Percentiles rank a stretch among this genome's conserved stretches.
These are phyloP conservation scores for Phialophora expanda DNA, from an alignment of 2,329 filamentous ascomycete species.

Conservation along the genomic window DNA sequence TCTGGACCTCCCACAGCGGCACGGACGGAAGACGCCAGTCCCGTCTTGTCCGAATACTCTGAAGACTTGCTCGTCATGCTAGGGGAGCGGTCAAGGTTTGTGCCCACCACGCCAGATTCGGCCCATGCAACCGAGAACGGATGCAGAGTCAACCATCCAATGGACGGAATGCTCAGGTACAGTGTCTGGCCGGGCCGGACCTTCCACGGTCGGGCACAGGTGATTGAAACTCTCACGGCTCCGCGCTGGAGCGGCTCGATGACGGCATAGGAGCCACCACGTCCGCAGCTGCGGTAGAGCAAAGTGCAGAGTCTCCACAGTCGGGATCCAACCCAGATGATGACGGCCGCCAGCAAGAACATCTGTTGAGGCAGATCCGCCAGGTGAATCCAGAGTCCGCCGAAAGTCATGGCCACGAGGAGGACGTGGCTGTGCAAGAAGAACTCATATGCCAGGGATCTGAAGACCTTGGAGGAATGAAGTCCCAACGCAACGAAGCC, in stretches of 20 bases:
- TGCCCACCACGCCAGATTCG: slow-evolving; percentile 52
- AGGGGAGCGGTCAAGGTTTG: background rate
- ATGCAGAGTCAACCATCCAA: slow-evolving; percentile 73
- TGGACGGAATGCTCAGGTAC: slow-evolving; percentile 71
- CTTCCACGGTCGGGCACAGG: slow-evolving; percentile 68
- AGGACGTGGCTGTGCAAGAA: slow-evolving; percentile 87
- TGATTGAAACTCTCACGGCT: slow-evolving; percentile 70
- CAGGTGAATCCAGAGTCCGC: slow-evolving; percentile 79
- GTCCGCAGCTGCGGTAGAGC: slow-evolving; percentile 65
- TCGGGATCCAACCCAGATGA: slow-evolving; percentile 75
- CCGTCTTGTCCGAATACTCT: slow-evolving; percentile 1
- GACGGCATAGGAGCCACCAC: slow-evolving; percentile 64
- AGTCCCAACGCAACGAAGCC: slow-evolving; percentile 70
- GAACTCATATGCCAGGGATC: slow-evolving; percentile 95
- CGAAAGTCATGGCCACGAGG: slow-evolving; percentile 69
- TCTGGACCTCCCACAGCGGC: slow-evolving; percentile 38
- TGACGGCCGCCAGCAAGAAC: slow-evolving; percentile 74
- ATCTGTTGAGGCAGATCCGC: slow-evolving; percentile 70
- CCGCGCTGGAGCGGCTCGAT: slow-evolving; percentile 73
- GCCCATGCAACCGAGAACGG: slow-evolving; percentile 81
- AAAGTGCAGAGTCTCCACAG: slow-evolving; percentile 64
- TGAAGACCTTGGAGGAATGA: slow-evolving; percentile 75
- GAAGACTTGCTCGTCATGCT: background rate
- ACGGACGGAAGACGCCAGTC: background rate
- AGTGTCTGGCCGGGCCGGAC: slow-evolving; percentile 74